These are phyloP conservation scores for Cladosporium phlei DNA, from an alignment of 2,329 filamentous ascomycete species.

Conservation along the genomic window DNA sequence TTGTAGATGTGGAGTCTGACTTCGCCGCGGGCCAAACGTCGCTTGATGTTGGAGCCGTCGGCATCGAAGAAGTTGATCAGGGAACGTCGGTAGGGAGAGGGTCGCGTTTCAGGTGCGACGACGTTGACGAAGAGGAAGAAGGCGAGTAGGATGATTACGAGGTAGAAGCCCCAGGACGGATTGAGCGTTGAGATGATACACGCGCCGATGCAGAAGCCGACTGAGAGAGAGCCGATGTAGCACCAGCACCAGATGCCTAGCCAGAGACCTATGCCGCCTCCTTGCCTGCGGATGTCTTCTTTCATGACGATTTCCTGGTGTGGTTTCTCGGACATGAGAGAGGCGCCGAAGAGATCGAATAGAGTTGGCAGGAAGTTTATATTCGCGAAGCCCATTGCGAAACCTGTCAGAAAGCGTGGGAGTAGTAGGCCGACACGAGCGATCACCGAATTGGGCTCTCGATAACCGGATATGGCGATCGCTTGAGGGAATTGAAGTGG, in stretches of 20 bases:
- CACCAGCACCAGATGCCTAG: slow-evolving; percentile 74
- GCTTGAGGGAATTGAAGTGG: slow-evolving; percentile 73
- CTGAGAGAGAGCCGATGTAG: slow-evolving; percentile 64
- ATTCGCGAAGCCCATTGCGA: slow-evolving; percentile 67
- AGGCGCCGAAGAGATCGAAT: slow-evolving; percentile 71
- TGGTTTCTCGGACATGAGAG: slow-evolving; percentile 65
- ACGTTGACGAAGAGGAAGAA: slow-evolving; percentile 65
- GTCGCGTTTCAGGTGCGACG: slow-evolving; percentile 65
- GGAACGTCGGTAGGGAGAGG: slow-evolving; percentile 63
- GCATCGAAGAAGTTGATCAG: slow-evolving; percentile 57
- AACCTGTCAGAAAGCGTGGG: slow-evolving; percentile 61
- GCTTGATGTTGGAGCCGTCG: slow-evolving; percentile 43
- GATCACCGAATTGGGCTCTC: slow-evolving; percentile 51
- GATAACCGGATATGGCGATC: slow-evolving; percentile 54
- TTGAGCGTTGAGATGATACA: slow-evolving; percentile 60
- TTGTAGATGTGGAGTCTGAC: slow-evolving; percentile 70
- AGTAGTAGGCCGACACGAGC: slow-evolving; percentile 60
- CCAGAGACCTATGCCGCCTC: slow-evolving; percentile 76
- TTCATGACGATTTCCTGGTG: slow-evolving; percentile 66
- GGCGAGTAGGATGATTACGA: slow-evolving; percentile 64
- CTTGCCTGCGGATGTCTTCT: slow-evolving; percentile 67
- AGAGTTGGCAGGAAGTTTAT: slow-evolving; percentile 71
- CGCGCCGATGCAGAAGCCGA: slow-evolving; percentile 69
- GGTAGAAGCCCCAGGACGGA: slow-evolving; percentile 71
- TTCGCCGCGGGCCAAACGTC: slow-evolving; percentile 63